Evolutionary conservation across 2,329 filamentous ascomycete species (phyloP).

Genomic region (Aspergillus fischeri): DNA sequence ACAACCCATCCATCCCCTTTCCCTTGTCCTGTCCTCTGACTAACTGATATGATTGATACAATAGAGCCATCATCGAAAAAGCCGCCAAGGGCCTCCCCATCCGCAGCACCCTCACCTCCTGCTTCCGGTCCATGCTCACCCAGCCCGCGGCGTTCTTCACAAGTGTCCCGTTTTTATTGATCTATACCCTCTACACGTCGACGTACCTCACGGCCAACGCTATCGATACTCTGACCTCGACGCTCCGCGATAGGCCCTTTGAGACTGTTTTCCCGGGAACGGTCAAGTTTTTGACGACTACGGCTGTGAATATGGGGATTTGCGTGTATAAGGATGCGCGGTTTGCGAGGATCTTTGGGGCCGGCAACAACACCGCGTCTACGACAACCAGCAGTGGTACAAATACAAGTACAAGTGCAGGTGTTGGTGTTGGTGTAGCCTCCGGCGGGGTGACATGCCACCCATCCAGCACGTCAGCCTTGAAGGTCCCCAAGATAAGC

Average conservation of each 20-base stretch:
- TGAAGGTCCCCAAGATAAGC: conserved; percentile 61
- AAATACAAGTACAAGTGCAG: neutral
- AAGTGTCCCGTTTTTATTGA: conserved; percentile 47
- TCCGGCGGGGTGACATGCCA: conserved; percentile 12
- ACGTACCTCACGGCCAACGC: conserved; percentile 87
- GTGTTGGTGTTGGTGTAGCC: conserved; percentile 10
- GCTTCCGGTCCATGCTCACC: conserved; percentile 37
- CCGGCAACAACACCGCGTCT: conserved; percentile 45
- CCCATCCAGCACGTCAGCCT: conserved; percentile 21
- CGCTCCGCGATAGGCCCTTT: conserved; percentile 54
- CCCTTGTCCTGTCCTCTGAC: neutral
- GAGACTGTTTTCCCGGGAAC: conserved; percentile 65
- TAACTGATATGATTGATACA: neutral
- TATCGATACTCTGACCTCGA: conserved; percentile 76
- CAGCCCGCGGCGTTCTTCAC: conserved; percentile 42
- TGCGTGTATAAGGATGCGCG: conserved; percentile 87
- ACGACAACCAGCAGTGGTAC: neutral
- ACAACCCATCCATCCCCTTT: conserved; percentile 12
- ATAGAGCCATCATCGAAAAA: conserved; percentile 49
- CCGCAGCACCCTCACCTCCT: conserved; percentile 36
- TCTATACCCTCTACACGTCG: conserved; percentile 68
- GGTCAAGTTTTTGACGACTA: conserved; percentile 76
- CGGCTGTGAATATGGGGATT: conserved; percentile 75
- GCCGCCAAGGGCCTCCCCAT: conserved; percentile 44
- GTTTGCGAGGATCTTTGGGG: conserved; percentile 77